Evolutionary conservation across 179 eudicot species (phyloP).

Genomic region (Kewa caespitosa): DNA sequence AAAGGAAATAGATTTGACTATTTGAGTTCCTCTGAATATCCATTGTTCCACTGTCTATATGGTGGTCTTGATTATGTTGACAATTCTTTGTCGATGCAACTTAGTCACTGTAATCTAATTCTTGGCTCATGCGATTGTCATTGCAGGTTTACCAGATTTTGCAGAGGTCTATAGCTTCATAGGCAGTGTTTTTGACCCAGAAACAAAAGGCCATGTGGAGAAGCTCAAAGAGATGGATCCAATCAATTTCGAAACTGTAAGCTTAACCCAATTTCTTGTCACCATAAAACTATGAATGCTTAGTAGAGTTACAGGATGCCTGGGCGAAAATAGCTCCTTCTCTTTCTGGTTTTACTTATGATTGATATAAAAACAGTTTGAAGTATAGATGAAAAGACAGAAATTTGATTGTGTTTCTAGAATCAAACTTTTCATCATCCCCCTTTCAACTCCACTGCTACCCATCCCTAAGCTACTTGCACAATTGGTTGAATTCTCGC

Average conservation of each 20-base stretch:
- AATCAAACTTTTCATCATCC: no score
- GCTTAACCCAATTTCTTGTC: slow-evolving; percentile 23
- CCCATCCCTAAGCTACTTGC: no score
- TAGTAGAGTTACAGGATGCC: no score
- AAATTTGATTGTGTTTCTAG: no score
- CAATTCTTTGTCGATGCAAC: neutral
- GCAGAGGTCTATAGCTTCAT: slow-evolving; percentile 91
- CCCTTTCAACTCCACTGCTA: no score
- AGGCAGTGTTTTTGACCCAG: slow-evolving; percentile 93
- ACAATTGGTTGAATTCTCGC: no score
- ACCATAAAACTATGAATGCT: neutral
- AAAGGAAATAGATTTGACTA: neutral
- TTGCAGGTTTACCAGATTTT: slow-evolving; percentile 85
- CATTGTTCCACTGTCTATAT: neutral
- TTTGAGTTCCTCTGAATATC: neutral
- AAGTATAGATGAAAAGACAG: no score
- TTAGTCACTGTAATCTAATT: slow-evolving; percentile 8
- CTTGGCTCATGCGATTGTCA: slow-evolving; percentile 11
- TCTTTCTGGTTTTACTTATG: no score
- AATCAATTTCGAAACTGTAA: slow-evolving; percentile 89
- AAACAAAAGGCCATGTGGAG: slow-evolving; percentile 63
- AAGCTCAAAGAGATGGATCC: slow-evolving; percentile 99
- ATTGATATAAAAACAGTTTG: no score
- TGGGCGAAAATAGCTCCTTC: no score
- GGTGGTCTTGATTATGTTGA: neutral